These are phyloP conservation scores for Ustilago sp. DNA, from an alignment of 1,284 basidiomycete species.

Conservation along the genomic window DNA sequence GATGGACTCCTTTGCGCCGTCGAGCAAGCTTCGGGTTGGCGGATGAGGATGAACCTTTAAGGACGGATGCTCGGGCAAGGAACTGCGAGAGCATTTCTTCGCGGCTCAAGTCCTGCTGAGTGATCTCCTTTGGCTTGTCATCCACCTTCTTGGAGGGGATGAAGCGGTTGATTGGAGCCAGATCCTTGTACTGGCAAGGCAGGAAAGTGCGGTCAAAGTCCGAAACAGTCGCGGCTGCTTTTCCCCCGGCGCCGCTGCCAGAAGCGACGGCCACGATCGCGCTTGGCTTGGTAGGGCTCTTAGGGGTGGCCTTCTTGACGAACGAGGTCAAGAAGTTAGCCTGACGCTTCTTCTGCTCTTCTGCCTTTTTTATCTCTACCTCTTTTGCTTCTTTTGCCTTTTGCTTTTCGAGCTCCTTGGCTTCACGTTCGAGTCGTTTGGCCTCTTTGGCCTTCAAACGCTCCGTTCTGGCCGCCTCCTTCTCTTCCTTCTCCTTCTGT, in stretches of 20 bases:
- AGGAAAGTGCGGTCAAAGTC: constrained; percentile 66
- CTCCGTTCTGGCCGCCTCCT: constrained; percentile 70
- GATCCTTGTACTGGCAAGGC: constrained; percentile 64
- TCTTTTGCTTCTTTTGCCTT: constrained; percentile 60
- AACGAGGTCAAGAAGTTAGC: constrained; percentile 63
- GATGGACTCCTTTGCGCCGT: constrained; percentile 53
- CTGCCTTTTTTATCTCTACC: constrained; percentile 72
- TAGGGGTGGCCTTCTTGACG: constrained; percentile 53
- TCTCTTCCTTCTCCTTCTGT: constrained; percentile 70
- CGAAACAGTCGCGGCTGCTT: constrained; percentile 18
- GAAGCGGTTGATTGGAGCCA: constrained; percentile 64
- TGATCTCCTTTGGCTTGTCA: constrained; percentile 20
- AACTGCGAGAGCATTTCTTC: constrained; percentile 56
- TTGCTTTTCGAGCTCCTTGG: constrained; percentile 67
- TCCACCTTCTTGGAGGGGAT: constrained; percentile 1
- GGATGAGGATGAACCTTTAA: constrained; percentile 6
- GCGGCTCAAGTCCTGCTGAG: constrained; percentile 17
- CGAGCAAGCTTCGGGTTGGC: not conserved
- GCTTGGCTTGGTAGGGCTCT: constrained; percentile 24
- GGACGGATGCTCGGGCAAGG: constrained; percentile 18
- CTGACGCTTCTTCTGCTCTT: constrained; percentile 60
- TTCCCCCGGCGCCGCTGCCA: constrained; percentile 15
- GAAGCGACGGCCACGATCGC: constrained; percentile 11
- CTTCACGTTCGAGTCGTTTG: constrained; percentile 53
- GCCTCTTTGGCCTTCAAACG: constrained; percentile 40